Base-by-base conservation (phyloP, 2,329 filamentous ascomycete species). In the Exophiala lecanii-corni region DNA sequence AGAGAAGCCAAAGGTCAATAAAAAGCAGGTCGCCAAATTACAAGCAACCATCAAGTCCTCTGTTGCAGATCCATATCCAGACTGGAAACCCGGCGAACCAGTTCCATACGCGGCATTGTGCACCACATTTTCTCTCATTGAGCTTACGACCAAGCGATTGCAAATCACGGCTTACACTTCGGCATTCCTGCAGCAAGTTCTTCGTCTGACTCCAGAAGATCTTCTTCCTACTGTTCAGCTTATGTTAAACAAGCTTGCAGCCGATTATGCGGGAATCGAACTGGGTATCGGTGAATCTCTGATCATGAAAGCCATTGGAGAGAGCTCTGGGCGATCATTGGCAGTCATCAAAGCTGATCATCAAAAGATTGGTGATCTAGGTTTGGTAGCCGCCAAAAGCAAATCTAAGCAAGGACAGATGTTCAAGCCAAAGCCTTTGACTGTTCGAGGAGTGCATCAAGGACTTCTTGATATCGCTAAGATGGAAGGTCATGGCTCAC, bases 221-320 rank as follows among this genome's bases (percentile, higher is more conserved):
- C 74, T 98, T 15, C 75, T 96, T 2, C 82, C 89, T 0, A 95
- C 88, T 0, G 82, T 97, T 17, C 74, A 95, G 50, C 78, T 98
- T 20, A 97, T 98, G 92, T 86, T 95, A 64, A 96, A 96, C 68
- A 97, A 97, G 64, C 79, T 98, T 18, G 92, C 92, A 2, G 91
- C 92, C 2, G 92, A 98, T 60, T 98, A 96, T 63, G 84, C 89
- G 32, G 92, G 92, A 15, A 89, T 98, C 50, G 92, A 98, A 66
- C 75, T 98, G 20, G 92, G 92, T n/a, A 98, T 98, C 56, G 92
- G 92, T 43, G 92, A 98, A 67, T 97, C 91, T 1, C 68, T 98
- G 19, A 96, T 98, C 58, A 97, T 97, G 89, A 98, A 97, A 64
- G 87, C 92, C 4, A 94, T 98, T 59, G 91, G 91, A 9, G 91